Conservation (phyloP, 1,284 basidiomycete genomes). For the Phylloporus sp. region DNA sequence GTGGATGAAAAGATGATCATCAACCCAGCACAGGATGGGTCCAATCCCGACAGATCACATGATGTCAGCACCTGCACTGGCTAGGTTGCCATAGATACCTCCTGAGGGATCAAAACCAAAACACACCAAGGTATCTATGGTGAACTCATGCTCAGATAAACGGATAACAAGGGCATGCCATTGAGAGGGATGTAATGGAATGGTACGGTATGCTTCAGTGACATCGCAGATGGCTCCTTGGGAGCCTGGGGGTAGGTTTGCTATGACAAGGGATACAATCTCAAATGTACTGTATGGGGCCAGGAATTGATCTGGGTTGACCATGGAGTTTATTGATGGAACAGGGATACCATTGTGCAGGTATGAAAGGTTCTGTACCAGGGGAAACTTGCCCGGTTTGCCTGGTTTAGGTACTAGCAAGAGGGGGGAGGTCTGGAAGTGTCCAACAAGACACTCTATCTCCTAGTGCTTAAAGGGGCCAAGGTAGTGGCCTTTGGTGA, state of each 20-base stretch:
- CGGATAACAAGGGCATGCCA: slow-evolving; percentile 5
- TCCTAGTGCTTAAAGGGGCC: no score
- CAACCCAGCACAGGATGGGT: not conserved
- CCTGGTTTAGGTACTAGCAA: slow-evolving; percentile 1
- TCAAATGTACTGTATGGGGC: slow-evolving; percentile 8
- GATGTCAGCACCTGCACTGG: slow-evolving; percentile 42
- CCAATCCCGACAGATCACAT: slow-evolving; percentile 15
- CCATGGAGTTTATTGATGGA: not conserved
- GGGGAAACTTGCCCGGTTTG: not conserved
- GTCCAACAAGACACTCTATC: no score
- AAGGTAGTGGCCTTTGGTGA: no score
- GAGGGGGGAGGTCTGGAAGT: slow-evolving; percentile 1
- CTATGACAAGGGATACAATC: not conserved
- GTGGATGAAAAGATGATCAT: not conserved
- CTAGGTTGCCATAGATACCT: slow-evolving; percentile 42
- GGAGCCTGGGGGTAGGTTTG: not conserved
- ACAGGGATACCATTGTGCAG: not conserved
- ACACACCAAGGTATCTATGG: slow-evolving; percentile 8
- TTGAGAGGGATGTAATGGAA: slow-evolving; percentile 8
- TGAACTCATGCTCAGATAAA: not conserved
- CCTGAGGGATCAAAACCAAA: slow-evolving; percentile 45
- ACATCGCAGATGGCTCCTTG: slow-evolving; percentile 11
- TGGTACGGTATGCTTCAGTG: slow-evolving; percentile 14
- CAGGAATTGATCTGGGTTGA: not conserved
- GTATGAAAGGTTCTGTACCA: slow-evolving; percentile 10